These are phyloP conservation scores for Botrytis byssoidea DNA, from an alignment of 2,329 filamentous ascomycete genomes.

Conservation along the genomic window DNA sequence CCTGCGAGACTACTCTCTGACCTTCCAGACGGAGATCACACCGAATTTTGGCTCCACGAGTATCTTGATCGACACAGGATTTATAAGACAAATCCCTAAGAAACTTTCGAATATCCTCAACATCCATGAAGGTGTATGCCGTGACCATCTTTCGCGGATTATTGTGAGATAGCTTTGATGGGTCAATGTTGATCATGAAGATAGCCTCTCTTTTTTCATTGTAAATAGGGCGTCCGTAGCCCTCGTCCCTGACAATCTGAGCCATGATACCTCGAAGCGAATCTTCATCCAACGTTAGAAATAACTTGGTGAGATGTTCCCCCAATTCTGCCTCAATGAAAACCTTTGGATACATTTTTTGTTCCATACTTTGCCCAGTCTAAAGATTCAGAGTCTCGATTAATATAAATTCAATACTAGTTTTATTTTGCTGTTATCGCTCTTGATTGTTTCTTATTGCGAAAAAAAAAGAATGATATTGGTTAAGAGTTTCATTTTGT, in stretches of 20 bases:
- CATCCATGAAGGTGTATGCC: not conserved
- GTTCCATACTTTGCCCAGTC: not conserved
- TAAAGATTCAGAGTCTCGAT: not conserved
- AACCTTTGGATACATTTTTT: not conserved
- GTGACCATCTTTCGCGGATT: not conserved
- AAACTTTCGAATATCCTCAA: not conserved
- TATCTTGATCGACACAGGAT: not conserved
- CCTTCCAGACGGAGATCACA: not conserved
- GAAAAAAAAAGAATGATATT: not conserved
- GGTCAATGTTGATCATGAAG: not conserved
- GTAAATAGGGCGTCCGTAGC: not conserved
- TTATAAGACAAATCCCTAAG: not conserved
- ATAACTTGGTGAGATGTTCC: not conserved
- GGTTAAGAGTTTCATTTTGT: not conserved
- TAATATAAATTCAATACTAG: not conserved
- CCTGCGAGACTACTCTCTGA: not conserved
- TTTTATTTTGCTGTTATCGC: not conserved
- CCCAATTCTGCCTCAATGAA: not conserved
- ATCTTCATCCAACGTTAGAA: not conserved
- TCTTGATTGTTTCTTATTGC: not conserved
- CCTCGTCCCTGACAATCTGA: not conserved
- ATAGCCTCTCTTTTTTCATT: not conserved
- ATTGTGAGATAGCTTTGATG: not conserved
- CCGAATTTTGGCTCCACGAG: not conserved
- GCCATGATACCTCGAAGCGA: not conserved